phyloP scores from a whole-genome alignment of 768 basidiomycete species.

The Chiua virens region DNA sequence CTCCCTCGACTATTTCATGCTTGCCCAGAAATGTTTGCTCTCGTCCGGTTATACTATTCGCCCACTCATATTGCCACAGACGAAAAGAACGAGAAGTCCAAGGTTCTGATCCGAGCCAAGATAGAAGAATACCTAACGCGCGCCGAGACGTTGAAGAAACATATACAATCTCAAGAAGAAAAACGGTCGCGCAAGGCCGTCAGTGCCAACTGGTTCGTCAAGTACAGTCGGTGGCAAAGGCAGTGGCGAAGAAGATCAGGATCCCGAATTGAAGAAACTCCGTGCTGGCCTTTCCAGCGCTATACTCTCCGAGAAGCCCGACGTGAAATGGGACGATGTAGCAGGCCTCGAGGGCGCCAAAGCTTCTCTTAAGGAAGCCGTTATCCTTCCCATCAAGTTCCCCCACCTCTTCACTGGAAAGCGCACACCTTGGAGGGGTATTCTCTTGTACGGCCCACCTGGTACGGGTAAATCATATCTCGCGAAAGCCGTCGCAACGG shows the following conservation, averaged over 20 bases:
- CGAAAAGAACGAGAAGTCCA: slow-evolving; percentile 94
- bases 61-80: slow-evolving; percentile 31
- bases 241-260: slow-evolving; percentile 65
- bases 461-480: slow-evolving; percentile 97
- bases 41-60: too few relatives aligned
- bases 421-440: slow-evolving; percentile 96
- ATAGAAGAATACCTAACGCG: slow-evolving; percentile 89
- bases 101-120: slow-evolving; percentile 81
- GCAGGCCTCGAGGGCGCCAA: slow-evolving; percentile 95
- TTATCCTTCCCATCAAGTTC: slow-evolving; percentile 99
- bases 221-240: slow-evolving; percentile 45
- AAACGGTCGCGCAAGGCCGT: slow-evolving; percentile 49
- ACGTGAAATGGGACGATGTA: slow-evolving; percentile 98
- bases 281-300: slow-evolving; percentile 87
- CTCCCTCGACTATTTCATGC: slow-evolving; percentile 97
- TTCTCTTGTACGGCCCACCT: slow-evolving; percentile 94
- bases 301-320: slow-evolving; percentile 90
- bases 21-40: slow-evolving; percentile 81
- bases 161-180: slow-evolving; percentile 65
- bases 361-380: slow-evolving; percentile 94
- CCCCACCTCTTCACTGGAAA: slow-evolving; percentile 98
- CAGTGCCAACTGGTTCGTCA: slow-evolving; percentile 47
- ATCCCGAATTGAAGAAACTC: slow-evolving; percentile 95
- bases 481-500: slow-evolving; percentile 98
- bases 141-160: slow-evolving; percentile 89